Evolutionary conservation across 1,284 basidiomycete genomes (phyloP), one percentile per base, ranked within the genome.

Genomic region (Tilletiopsis washingtonensis): DNA sequence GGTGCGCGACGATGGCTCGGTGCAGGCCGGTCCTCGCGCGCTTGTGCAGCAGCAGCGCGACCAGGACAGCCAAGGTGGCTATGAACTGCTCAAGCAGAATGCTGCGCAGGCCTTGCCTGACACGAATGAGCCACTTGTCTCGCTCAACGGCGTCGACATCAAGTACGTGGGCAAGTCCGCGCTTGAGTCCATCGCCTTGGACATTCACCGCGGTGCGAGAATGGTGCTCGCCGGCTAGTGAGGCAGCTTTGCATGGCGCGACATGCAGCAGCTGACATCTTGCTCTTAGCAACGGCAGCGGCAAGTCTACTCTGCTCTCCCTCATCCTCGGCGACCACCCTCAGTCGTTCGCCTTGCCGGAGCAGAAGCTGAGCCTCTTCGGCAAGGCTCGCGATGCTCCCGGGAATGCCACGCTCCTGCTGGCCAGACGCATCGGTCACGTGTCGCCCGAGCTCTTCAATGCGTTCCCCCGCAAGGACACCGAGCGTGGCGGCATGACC

Each of bases 271-370:
- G n/a, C 9, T 9, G 29, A 9, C 29, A 34, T 34, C n/a, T n/a
- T 9, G 29, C 9, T n/a, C 9, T 34, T 34, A 34, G 29, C 39
- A 73, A 71, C 43, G 70, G 70, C 3, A 89, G 88, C 0, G 93
- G 93, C 1, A 98, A 98, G 76, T 93, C 91, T 0, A 97, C 93
- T 0, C 81, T 97, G 1, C 79, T 96, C n/a, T 84, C 91, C 3
- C 75, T 97, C 27, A 77, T 98, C 34, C 88, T 90, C 0, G 93
- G 93, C 21, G 89, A 93, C 65, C 93, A 97, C 73, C 91, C 93
- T 0, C 88, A 88, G 57, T 93, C 91, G 0, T 97, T 85, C 75
- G 74, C 76, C 75, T 76, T 83, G 45, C 74, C 75, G 0, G 43
- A 74, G 2, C 19, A 29, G 9, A 49, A 54, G 14, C 58, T 69